Percentiles rank a stretch among this genome's conserved stretches.
Evolutionary conservation across 495 filamentous ascomycete genomes (phyloP).

Genomic region (Hypoxylon perforatum): DNA sequence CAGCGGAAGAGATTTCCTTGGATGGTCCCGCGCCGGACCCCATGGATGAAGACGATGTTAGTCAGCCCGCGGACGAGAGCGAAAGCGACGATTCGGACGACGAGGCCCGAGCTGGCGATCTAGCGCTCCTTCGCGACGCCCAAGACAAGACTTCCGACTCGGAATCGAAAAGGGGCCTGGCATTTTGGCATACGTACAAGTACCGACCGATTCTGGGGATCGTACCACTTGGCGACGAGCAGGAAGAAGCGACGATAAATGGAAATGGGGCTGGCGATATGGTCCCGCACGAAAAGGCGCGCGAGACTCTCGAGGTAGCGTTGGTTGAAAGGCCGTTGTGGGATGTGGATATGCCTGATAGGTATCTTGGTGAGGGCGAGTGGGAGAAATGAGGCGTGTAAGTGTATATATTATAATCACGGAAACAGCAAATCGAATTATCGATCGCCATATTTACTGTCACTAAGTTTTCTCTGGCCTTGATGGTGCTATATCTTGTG

Average conservation of each 20-base stretch:
- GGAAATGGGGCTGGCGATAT: conserved; percentile 23
- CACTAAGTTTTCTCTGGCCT: too few species aligned
- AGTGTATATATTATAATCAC: too few species aligned
- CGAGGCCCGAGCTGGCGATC: conserved; percentile 48
- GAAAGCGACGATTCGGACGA: conserved; percentile 57
- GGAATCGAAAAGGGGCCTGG: conserved; percentile 39
- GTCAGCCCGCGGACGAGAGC: conserved; percentile 49
- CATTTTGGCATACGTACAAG: conserved; percentile 86
- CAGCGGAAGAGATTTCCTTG: conserved; percentile 39
- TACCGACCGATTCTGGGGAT: conserved; percentile 93
- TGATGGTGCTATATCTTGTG: too few species aligned
- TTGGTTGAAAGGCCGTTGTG: conserved; percentile 87
- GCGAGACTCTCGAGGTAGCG: conserved; percentile 75
- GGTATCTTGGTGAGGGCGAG: conserved; percentile 76
- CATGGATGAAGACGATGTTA: conserved; percentile 53
- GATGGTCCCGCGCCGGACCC: conserved; percentile 32
- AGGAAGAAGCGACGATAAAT: conserved; percentile 31
- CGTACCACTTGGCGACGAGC: conserved; percentile 68
- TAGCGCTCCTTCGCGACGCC: conserved; percentile 49
- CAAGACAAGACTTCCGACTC: conserved; percentile 36
- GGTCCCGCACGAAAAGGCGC: conserved; percentile 38
- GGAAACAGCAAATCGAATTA: too few species aligned
- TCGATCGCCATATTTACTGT: too few species aligned
- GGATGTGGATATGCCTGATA: conserved; percentile 82
- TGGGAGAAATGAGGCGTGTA: conserved; percentile 46